Conservation (phyloP, 2,329 filamentous ascomycete genomes). For the Ophidiomyces ophidiicola region DNA sequence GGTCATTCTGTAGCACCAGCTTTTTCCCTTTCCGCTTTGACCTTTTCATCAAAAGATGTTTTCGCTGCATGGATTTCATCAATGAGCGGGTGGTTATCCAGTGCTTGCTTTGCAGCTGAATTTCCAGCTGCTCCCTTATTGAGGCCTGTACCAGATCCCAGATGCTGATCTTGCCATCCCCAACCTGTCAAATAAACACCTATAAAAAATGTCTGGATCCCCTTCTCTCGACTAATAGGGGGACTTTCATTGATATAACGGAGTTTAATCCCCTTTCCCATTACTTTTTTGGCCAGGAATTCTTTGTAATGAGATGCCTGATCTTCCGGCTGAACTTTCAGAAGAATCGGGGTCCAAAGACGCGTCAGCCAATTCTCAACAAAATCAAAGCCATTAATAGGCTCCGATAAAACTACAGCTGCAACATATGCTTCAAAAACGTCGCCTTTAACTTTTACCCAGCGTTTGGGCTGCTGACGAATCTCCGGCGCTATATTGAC, state of each 20-base stretch:
- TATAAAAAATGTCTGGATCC: conserved; percentile 33
- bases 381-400: conserved; percentile 47
- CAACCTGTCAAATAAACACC: conserved; percentile 39
- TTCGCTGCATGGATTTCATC: conserved; percentile 30
- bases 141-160: conserved; percentile 35
- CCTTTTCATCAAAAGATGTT: conserved; percentile 18
- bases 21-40: conserved; percentile 8
- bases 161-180: conserved; percentile 33
- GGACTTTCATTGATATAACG: conserved; percentile 43
- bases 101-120: conserved; percentile 32
- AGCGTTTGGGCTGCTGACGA: conserved; percentile 40
- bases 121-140: conserved; percentile 37
- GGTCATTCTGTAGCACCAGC: not conserved
- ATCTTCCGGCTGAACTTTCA: conserved; percentile 23
- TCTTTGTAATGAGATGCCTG: conserved; percentile 41
- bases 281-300: conserved; percentile 41
- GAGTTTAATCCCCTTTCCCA: conserved; percentile 46
- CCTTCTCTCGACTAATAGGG: conserved; percentile 24
- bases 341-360: conserved; percentile 58
- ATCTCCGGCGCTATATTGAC: conserved; percentile 45
- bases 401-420: conserved; percentile 58
- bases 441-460: conserved; percentile 67
- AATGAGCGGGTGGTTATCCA: conserved; percentile 30
- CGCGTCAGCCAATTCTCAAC: conserved; percentile 59
- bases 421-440: conserved; percentile 86